Conservation (phyloP, 495 filamentous ascomycete species). For the Echria macrotheca region DNA sequence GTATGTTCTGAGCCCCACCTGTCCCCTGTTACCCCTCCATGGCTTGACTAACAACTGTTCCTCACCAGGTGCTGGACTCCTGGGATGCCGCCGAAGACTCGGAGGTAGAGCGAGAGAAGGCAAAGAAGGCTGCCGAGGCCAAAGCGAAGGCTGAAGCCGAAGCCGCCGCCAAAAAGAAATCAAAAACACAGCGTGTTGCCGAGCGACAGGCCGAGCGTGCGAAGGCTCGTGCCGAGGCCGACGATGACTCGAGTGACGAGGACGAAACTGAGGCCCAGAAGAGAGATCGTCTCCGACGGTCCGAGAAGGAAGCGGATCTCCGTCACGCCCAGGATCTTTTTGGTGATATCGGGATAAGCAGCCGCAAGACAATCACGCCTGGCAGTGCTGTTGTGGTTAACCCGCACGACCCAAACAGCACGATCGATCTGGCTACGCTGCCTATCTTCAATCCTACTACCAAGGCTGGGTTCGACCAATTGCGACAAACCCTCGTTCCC, state of each 20-base stretch:
- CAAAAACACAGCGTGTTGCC: slow-evolving; percentile 79
- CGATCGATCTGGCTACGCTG: slow-evolving; percentile 72
- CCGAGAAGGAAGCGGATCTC: slow-evolving; percentile 85
- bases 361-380: slow-evolving; percentile 50
- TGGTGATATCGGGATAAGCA: slow-evolving; percentile 66
- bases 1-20: slow-evolving; percentile 45
- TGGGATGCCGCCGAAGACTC: slow-evolving; percentile 98
- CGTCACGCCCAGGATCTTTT: slow-evolving; percentile 91
- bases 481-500: slow-evolving; percentile 70
- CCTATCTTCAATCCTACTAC: slow-evolving; percentile 84
- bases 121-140: slow-evolving; percentile 73
- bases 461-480: slow-evolving; percentile 72
- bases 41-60: slow-evolving; percentile 12
- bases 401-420: slow-evolving; percentile 63
- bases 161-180: slow-evolving; percentile 90
- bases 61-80: slow-evolving; percentile 75
- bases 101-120: slow-evolving; percentile 93
- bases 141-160: slow-evolving; percentile 87
- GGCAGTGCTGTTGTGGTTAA: slow-evolving; percentile 64
- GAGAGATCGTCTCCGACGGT: slow-evolving; percentile 65
- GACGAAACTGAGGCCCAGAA: slow-evolving; percentile 67
- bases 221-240: slow-evolving; percentile 43
- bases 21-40: not conserved
- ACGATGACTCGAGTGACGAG: slow-evolving; percentile 54
- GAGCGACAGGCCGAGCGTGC: slow-evolving; percentile 58